phyloP scores from a whole-genome alignment of 257 asterid genomes.

The Nemophila menziesii region DNA sequence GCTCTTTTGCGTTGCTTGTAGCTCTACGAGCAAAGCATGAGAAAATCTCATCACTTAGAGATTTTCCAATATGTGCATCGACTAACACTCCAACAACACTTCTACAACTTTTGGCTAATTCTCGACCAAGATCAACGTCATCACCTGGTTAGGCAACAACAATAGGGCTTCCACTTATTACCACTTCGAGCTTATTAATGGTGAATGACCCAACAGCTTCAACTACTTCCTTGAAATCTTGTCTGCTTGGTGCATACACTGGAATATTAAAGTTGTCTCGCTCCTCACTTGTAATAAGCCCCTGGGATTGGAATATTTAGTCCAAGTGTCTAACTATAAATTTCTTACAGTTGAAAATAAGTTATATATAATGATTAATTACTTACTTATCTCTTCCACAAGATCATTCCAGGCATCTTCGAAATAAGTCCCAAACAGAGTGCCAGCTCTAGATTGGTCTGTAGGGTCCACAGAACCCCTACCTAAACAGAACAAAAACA shows the following conservation, averaged over 20 bases:
- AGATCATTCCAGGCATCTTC: conserved; percentile 99
- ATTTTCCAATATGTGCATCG: conserved; percentile 83
- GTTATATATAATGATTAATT: conserved; percentile 8
- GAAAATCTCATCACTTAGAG: conserved; percentile 65
- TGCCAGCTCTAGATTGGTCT: conserved; percentile 94
- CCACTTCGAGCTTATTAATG: conserved; percentile 59
- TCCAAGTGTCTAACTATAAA: no score
- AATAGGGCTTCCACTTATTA: conserved; percentile 87
- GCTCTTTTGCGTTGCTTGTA: conserved; percentile 54
- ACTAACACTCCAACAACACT: conserved; percentile 86
- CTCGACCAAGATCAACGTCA: conserved; percentile 79
- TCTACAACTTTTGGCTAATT: conserved; percentile 71
- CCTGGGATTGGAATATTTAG: conserved; percentile 24
- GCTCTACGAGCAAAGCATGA: conserved; percentile 56
- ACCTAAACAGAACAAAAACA: conserved; percentile 88
- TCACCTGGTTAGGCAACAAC: conserved; percentile 74
- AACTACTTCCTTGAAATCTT: conserved; percentile 88
- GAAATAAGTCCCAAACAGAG: conserved; percentile 85
- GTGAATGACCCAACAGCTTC: conserved; percentile 61
- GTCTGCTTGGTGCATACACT: conserved; percentile 76
- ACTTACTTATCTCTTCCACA: conserved; percentile 95
- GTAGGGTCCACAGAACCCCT: conserved; percentile 71
- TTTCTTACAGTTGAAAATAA: no score
- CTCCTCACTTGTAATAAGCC: conserved; percentile 55
- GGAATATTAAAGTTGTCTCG: conserved; percentile 90